Conservation (phyloP, 73 alveolate species). For the Uronychia binucleata region DNA sequence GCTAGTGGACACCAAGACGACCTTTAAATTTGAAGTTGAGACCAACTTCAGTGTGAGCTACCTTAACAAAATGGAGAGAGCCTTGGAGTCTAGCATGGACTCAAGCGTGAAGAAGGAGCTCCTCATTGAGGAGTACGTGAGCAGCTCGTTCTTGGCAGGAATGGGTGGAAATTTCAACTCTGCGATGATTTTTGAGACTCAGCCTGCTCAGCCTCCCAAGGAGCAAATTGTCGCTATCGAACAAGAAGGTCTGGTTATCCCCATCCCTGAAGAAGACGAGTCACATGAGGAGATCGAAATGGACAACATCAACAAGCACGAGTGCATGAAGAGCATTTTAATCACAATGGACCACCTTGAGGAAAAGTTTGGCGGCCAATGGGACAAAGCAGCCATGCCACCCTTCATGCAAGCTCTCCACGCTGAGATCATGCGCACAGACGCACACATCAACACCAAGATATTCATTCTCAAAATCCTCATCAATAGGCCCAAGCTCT, state of each 20-base stretch:
- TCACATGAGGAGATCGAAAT: slow-evolving; percentile 64
- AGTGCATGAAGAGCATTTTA: slow-evolving; percentile 89
- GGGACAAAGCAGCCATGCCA: slow-evolving; percentile 86
- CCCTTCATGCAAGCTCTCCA: slow-evolving; percentile 87
- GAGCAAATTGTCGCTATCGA: too few relatives aligned
- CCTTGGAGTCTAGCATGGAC: slow-evolving; percentile 29
- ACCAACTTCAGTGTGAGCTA: slow-evolving; percentile 80
- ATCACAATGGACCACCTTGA: slow-evolving; percentile 79
- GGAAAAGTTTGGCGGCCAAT: slow-evolving; percentile 62
- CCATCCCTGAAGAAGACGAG: slow-evolving; percentile 21
- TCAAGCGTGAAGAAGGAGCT: slow-evolving; percentile 25
- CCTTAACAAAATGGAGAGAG: slow-evolving; percentile 58
- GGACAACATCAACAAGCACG: slow-evolving; percentile 86
- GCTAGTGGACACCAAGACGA: slow-evolving; percentile 74
- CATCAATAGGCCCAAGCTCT: slow-evolving; percentile 78
- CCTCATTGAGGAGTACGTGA: slow-evolving; percentile 43
- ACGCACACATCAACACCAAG: slow-evolving; percentile 67
- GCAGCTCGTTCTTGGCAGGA: slow-evolving; percentile 22
- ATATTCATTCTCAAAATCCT: slow-evolving; percentile 91
- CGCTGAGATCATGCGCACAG: slow-evolving; percentile 78
- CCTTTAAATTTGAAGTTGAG: slow-evolving; percentile 90
- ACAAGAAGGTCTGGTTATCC: too few relatives aligned
- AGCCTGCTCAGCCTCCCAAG: slow-evolving; percentile 43
- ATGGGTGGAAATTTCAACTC: slow-evolving; percentile 48
- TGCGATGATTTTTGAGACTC: slow-evolving; percentile 53